Conservation (phyloP, 2,329 filamentous ascomycete species). For the Penicillium nordicum region DNA sequence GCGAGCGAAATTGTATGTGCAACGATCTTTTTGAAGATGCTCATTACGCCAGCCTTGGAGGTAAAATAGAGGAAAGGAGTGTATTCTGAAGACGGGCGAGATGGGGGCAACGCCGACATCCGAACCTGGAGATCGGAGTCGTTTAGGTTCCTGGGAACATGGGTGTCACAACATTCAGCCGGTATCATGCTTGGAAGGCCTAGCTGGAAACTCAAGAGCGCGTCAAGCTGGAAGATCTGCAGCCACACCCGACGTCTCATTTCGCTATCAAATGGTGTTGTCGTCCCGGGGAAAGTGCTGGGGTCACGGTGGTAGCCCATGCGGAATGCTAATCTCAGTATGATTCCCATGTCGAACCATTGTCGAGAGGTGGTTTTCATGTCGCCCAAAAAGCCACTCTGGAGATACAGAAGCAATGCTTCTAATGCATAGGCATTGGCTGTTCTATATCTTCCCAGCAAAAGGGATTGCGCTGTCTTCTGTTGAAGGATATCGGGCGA, state of each 20-base stretch:
- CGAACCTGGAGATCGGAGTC: conserved; percentile 58
- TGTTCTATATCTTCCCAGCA: conserved; percentile 19
- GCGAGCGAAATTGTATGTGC: conserved; percentile 16
- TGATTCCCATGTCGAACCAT: background rate
- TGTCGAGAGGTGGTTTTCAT: background rate
- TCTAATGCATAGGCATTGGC: conserved; percentile 1
- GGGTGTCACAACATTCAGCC: conserved; percentile 56
- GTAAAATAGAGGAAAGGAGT: conserved; percentile 34
- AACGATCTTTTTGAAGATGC: conserved; percentile 29
- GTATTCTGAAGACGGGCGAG: conserved; percentile 48
- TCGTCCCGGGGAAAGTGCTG: conserved; percentile 44
- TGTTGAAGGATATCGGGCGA: background rate
- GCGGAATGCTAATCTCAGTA: conserved; percentile 45
- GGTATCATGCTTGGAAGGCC: conserved; percentile 60
- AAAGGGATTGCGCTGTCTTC: conserved; percentile 6
- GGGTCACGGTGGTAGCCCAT: conserved; percentile 61
- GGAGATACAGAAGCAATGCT: background rate
- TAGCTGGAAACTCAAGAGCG: conserved; percentile 59
- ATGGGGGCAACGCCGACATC: conserved; percentile 48
- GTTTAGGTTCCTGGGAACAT: conserved; percentile 54
- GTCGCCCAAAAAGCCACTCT: conserved; percentile 38
- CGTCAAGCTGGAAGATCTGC: conserved; percentile 51
- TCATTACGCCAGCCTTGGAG: conserved; percentile 31
- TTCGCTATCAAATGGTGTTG: conserved; percentile 55
- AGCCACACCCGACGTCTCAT: conserved; percentile 43